A percentile compares a stretch with the other conserved stretches of the same genome.
These are phyloP conservation scores for Neocallimastix lanati DNA, from an alignment of 192 early-diverging fungal species.

Conservation along the genomic window DNA sequence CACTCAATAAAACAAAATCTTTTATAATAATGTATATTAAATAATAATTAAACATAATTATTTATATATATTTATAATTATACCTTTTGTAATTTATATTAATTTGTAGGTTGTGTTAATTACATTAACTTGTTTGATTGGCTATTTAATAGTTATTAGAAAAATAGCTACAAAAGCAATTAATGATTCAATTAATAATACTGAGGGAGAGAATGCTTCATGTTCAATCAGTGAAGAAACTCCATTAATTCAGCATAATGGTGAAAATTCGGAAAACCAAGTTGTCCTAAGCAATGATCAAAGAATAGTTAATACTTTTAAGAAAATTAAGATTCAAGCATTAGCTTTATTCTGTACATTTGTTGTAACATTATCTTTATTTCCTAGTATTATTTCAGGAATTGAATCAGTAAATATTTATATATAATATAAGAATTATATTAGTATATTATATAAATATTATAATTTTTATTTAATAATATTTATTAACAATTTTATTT, in stretches of 20 bases:
- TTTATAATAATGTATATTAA: no score
- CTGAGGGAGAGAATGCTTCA: not conserved
- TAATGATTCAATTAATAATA: not conserved
- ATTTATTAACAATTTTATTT: no score
- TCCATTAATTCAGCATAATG: not conserved
- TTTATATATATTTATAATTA: no score
- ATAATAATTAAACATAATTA: no score
- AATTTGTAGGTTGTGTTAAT: constrained; percentile 6
- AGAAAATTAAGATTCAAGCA: constrained; percentile 6
- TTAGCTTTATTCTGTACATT: constrained; percentile 38
- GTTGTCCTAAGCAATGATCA: not conserved
- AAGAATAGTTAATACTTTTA: not conserved
- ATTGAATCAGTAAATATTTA: constrained; percentile 32
- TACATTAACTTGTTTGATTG: not conserved
- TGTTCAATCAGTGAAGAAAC: not conserved
- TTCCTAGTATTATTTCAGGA: constrained; percentile 52
- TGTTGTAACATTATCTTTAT: constrained; percentile 47
- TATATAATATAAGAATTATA: no score
- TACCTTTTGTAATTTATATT: constrained; percentile 14
- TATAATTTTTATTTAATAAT: no score
- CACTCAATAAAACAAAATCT: no score
- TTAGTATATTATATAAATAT: no score
- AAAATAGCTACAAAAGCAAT: not conserved
- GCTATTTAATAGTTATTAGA: not conserved
- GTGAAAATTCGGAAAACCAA: not conserved